Evolutionary conservation across 2,329 filamentous ascomycete species (phyloP), one percentile per base, ranked within the genome.

Genomic region (Myotisia sp.): DNA sequence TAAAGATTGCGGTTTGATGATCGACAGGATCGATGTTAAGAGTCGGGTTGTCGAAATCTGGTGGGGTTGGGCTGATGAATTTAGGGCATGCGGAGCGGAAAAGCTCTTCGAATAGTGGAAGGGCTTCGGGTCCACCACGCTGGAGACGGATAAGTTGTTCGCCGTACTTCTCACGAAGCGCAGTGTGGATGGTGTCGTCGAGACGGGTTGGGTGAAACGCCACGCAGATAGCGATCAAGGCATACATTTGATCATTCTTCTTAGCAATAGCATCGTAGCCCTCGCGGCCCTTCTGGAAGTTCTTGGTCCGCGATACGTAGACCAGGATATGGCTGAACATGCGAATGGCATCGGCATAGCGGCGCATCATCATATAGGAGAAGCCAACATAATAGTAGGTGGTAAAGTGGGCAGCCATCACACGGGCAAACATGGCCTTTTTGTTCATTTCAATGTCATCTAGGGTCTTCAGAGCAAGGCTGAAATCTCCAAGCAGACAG

Each of bases 351-450:
- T 98, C 90, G 63, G 85, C 83, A 60, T 98, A 98, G 58, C 90
- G 83, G 67, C 90, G 85, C 83, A 95, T 92, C 90, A 98, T 98
- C 87, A 98, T 95, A 79, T 98, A 98, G 48, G 84, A 92, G 76
- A 98, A 98, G 49, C 90, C 90, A 43, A 98, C 87, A 60, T 95
- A 95, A 76, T 98, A 98, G 75, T 95, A 98, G 46, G 90, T 98
- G 48, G 87, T 94, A 68, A 95, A 95, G 70, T 98, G 90, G 38
- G 90, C 90, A 36, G 90, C 87, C 90, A 98, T 95, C 59, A 98
- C 90, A 47, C 90, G 83, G 43, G 90, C 87, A 59, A 98, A 98
- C 83, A 95, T 95, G 62, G 90, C 86, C 71, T 95, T 95, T 73
- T 98, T 98, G 72, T 95, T 98, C 53, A 98, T 77, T 73, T 98